Evolutionary conservation across 192 early-diverging fungal species (phyloP), one percentile per base, ranked within the genome.

Genomic region (Endogone sp.): DNA sequence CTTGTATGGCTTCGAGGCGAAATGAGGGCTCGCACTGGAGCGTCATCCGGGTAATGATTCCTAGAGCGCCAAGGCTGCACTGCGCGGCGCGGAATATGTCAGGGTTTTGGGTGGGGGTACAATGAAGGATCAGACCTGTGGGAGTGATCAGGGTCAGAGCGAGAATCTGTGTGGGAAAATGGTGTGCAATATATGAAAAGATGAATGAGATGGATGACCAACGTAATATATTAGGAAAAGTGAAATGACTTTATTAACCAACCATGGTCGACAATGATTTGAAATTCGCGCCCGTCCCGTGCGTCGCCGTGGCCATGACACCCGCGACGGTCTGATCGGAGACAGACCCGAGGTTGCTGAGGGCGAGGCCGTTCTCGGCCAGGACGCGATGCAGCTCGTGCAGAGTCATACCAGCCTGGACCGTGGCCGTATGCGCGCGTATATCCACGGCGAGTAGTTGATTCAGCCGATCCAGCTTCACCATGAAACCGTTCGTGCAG

Each of bases 321-420:
- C 91, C 90, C n/a, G 86, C 88, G 2, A 91, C 72, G 65, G 83
- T 87, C 68, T 91, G 90, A 56, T 93, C 91, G 3, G 89, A 90
- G 62, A 93, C 91, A 21, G 89, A 88, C 2, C 89, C 90, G 25
- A 93, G 68, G 67, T 82, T 84, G 72, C 85, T 88, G 71, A 93
- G 64, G 3, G 91, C 89, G 70, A 93, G 60, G 0, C 74, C 79
- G 25, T 86, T 76, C 3, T 86, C 72, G 62, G 76, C 68, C 26
- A 93, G 70, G 64, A 78, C 68, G 9, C 75, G 56, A 67, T 93
- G 86, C 44, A 93, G 70, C 60, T 86, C 73, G 57, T 86, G 79
- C 32, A 93, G 54, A 58, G 83, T 81, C 68, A 89, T 87, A 16
- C 91, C 90, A 2, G 85, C 86, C 63, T 90, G 79, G 21, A 91